phyloP scores from a whole-genome alignment of 2,329 filamentous ascomycete species.

The Pyrenophora seminiperda region DNA sequence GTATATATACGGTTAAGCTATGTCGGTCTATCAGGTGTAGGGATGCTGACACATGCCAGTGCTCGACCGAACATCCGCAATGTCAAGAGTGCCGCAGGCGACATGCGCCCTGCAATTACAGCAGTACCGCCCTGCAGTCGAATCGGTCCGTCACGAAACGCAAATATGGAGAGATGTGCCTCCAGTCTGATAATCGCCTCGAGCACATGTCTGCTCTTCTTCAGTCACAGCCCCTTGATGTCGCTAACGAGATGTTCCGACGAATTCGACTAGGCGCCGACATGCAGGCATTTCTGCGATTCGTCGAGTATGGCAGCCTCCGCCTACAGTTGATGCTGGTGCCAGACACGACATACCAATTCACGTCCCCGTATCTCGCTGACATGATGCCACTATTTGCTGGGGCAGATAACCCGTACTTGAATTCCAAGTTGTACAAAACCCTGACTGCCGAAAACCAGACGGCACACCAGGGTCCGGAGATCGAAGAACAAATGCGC shows the following conservation, averaged over 20 bases:
- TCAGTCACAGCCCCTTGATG: not conserved
- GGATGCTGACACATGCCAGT: conserved; percentile 2
- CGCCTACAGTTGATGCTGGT: conserved; percentile 3
- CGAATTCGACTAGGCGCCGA: not conserved
- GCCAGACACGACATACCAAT: conserved; percentile 1
- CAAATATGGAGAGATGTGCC: not conserved
- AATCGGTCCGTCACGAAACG: conserved; percentile 1
- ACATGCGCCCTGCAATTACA: conserved; percentile 4
- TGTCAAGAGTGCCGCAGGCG: conserved; percentile 3
- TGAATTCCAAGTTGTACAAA: conserved; percentile 3
- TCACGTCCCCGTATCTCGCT: conserved; percentile 2
- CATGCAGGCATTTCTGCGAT: not conserved
- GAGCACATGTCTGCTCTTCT: conserved; percentile 8
- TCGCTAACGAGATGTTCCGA: not conserved
- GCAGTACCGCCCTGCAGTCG: not conserved
- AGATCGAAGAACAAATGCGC: not conserved
- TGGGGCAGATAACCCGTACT: not conserved
- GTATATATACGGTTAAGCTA: not conserved
- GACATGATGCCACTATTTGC: conserved; percentile 5
- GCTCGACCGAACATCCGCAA: conserved; percentile 4
- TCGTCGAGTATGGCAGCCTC: conserved; percentile 8
- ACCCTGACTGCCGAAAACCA: not conserved
- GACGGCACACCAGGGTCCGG: not conserved
- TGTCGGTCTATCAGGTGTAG: too few relatives aligned
- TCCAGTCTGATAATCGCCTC: not conserved